A percentile compares a stretch with the other conserved stretches of the same genome.
Evolutionary conservation across 2,329 filamentous ascomycete genomes (phyloP).

Genomic region (Fusarium buharicum): DNA sequence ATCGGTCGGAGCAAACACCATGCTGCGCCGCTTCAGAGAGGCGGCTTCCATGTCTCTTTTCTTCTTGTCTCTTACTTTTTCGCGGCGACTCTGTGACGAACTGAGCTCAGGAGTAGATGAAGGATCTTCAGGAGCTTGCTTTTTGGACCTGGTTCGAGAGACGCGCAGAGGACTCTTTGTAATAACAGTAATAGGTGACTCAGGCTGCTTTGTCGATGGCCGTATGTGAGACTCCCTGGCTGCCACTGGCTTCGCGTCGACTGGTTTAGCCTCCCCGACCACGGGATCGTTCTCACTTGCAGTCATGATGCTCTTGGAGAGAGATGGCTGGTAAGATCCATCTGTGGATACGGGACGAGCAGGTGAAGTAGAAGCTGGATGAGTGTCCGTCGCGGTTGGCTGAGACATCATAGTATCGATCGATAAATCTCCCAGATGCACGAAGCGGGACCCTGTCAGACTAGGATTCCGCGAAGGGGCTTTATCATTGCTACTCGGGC

Average conservation of each 20-base stretch:
- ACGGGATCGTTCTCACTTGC: conserved; percentile 33
- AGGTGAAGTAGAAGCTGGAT: conserved; percentile 13
- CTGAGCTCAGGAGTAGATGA: conserved; percentile 29
- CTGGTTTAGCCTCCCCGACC: conserved; percentile 21
- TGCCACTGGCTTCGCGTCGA: conserved; percentile 21
- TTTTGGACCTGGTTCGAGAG: conserved; percentile 5
- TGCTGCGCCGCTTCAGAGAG: conserved; percentile 39
- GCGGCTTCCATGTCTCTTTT: conserved; percentile 54
- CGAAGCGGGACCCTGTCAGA: conserved; percentile 36
- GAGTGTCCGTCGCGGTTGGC: conserved; percentile 6
- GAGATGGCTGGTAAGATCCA: conserved; percentile 20
- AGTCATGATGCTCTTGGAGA: conserved; percentile 38
- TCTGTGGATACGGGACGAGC: conserved; percentile 19
- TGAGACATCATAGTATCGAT: conserved; percentile 46
- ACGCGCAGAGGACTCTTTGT: conserved; percentile 38
- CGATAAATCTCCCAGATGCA: conserved; percentile 36
- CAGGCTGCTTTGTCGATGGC: conserved; percentile 16
- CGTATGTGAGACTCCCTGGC: conserved; percentile 27
- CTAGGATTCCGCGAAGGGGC: conserved; percentile 45
- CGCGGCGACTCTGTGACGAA: conserved; percentile 49
- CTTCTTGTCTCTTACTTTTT: conserved; percentile 55
- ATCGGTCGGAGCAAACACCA: conserved; percentile 9
- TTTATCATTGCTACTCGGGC: conserved; percentile 5
- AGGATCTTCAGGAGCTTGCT: conserved; percentile 3
- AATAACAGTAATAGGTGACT: conserved; percentile 33